A percentile compares a stretch with the other conserved stretches of the same genome.
phyloP scores from a whole-genome alignment of 1,139 yeast genomes.

The Yamadazyma taylorii region DNA sequence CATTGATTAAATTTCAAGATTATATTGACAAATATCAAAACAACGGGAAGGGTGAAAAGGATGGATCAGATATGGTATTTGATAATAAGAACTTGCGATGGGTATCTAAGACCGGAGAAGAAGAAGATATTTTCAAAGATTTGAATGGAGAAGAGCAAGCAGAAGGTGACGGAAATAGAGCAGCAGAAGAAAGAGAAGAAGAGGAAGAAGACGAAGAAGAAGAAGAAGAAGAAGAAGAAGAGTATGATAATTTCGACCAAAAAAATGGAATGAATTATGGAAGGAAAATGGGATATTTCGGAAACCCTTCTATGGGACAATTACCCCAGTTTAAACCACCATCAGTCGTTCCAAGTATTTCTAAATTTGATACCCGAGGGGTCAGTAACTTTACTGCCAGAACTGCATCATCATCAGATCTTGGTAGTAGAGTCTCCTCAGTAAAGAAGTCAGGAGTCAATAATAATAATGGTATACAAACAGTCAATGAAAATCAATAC shows the following conservation, averaged over 20 bases:
- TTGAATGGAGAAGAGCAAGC: constrained; percentile 11
- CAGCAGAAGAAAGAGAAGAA: constrained; percentile 2
- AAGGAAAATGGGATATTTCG: constrained; percentile 4
- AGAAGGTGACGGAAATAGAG: constrained; percentile 8
- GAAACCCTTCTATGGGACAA: too few relatives aligned
- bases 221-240: constrained; percentile 16
- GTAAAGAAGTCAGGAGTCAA: constrained; percentile 12
- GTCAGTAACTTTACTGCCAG: constrained; percentile 36
- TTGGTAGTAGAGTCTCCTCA: not conserved
- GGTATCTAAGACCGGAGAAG: constrained; percentile 40
- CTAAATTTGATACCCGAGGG: constrained; percentile 15
- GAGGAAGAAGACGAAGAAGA: constrained; percentile 4
- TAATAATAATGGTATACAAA: constrained; percentile 12
- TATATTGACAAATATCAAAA: constrained; percentile 16
- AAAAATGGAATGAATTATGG: too few relatives aligned
- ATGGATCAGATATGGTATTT: constrained; percentile 55
- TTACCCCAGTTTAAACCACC: constrained; percentile 6
- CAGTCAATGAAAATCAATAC: constrained; percentile 46
- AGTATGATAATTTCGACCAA: too few relatives aligned
- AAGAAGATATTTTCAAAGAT: constrained; percentile 51
- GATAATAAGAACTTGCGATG: constrained; percentile 60
- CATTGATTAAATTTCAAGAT: constrained; percentile 36
- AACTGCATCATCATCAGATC: constrained; percentile 25
- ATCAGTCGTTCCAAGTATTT: not conserved
- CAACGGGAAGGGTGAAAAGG: constrained; percentile 14